Evolutionary conservation across 2,329 filamentous ascomycete genomes (phyloP), one percentile per base, ranked within the genome.

Genomic region (Rasamsonia emersonii): DNA sequence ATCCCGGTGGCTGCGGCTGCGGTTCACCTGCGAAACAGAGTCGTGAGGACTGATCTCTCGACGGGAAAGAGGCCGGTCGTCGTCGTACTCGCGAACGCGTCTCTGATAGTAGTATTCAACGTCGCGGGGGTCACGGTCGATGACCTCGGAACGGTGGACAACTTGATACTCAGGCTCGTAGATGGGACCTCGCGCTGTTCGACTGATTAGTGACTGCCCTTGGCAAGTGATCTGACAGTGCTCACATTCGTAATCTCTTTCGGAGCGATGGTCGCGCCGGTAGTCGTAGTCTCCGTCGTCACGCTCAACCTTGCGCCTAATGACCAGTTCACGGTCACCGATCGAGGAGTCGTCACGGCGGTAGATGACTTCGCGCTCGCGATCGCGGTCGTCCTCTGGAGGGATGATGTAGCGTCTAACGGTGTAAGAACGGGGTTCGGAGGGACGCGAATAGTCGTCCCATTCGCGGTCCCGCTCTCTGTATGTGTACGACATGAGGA

Each of bases 41-140:
- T 73, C 70, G 28, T 60, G 56, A 4, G 70, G 68, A 36, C 66
- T 67, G 28, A 72, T 47, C 36, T 68, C 63, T 32, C 59, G 63
- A 14, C 64, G 53, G 35, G 54, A 47, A 39, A 56, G 54, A 6
- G 32, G 28, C 35, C 64, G 62, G 34, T 68, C 64, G 17, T 68
- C 62, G 36, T 74, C 70, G 24, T 71, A 61, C 47, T 76, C 70
- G 33, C 69, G 65, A 25, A 70, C 58, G 24, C 67, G 61, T 35
- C 72, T 68, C 44, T 77, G 70, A 47, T 77, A 77, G 46, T 75
- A 77, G 48, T 77, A 77, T 37, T 75, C 72, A 32, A 75, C 69
- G 21, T 77, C 72, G 35, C 68, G 49, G n/a, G 42, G 53, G n/a
- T 63, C 57, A 23, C 49, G 41, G 42, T 73, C 69, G 18, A 49